Base-by-base conservation (phyloP, 202 grass and related monocot species). In the Carex arenaria region DNA sequence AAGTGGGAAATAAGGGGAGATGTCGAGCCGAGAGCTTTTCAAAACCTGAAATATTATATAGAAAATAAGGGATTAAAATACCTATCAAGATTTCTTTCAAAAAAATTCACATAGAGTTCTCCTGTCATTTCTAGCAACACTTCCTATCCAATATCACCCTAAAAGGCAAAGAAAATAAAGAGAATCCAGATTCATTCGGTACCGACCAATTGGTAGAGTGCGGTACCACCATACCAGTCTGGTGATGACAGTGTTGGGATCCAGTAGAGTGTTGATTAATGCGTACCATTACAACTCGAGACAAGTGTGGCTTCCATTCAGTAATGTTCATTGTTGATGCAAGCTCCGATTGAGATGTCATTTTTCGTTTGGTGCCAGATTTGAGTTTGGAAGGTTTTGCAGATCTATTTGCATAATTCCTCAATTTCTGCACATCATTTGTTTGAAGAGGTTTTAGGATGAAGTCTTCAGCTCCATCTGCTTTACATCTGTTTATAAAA, bases 361-460 rank as follows among this genome's bases (percentile, higher is more conserved):
- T 84, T 77, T 86, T 89, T 52, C 59, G 62, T 70, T 85, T 93
- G 78, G 10, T 53, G 65, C 71, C 62, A 15, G 36, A n/a, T 64
- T 85, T 74, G 65, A 84, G 72, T 5, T 60, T 61, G 32, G 73
- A 53, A 52, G 81, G 75, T 15, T 45, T 61, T 1, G 80, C 23
- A 15, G 64, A 84, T 3, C 38, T 78, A 65, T 26, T 53, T 1
- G 89, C 90, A 87, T 88, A 96, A 85, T 86, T 94, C 73, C 79
- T 82, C 63, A 99, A 85, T 49, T 89, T 89, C 54, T 85, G 96
- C 45, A 96, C 85, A 70, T 99, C 93, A 86, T 92, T 94, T 79
- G 85, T 87, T 84, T 92, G 86, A 22, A 99, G 85, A n/a, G 96
- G 96, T 82, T 99, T 99, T 13, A 99, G 62, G 43, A 99, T 92